A percentile compares a stretch with the other conserved stretches of the same genome.
Evolutionary conservation across 148 eudicot genomes (phyloP).

Genomic region (Talinum fruticosum): DNA sequence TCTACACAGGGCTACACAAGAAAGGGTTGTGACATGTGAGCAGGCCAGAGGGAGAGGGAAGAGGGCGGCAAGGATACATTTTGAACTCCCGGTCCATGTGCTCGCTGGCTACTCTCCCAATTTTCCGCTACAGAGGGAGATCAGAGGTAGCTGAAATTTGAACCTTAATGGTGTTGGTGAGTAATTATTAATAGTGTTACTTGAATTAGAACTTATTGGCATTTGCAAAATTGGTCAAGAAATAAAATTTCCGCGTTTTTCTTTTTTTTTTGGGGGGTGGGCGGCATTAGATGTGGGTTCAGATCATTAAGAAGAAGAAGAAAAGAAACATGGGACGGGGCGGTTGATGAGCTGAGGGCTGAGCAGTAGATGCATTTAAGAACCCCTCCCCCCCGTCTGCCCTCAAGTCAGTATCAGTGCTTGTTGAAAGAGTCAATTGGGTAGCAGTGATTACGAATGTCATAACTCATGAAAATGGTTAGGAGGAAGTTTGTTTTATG

Average conservation of each 20-base stretch:
- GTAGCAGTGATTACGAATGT: neutral
- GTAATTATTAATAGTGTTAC: no score
- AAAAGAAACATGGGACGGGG: neutral
- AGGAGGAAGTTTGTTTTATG: neutral
- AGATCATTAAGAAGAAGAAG: conserved; percentile 9
- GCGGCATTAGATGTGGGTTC: conserved; percentile 4
- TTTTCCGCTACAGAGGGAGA: no score
- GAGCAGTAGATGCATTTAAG: conserved; percentile 21
- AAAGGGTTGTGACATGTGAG: no score
- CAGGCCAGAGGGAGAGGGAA: no score
- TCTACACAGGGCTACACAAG: no score
- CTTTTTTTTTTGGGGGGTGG: neutral
- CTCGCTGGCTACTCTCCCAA: no score
- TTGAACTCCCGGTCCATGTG: no score
- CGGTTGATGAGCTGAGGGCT: conserved; percentile 19
- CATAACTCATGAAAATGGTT: neutral
- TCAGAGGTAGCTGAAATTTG: no score
- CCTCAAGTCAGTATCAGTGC: neutral
- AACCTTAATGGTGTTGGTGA: no score
- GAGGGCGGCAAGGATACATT: no score
- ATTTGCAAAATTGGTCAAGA: no score
- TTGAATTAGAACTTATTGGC: no score
- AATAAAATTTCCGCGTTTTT: neutral
- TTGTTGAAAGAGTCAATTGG: neutral
- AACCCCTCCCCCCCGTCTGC: neutral